A percentile compares a stretch with the other conserved stretches of the same genome.
phyloP scores from a whole-genome alignment of 2,329 filamentous ascomycete genomes.

The Cryoendolithus antarcticus region DNA sequence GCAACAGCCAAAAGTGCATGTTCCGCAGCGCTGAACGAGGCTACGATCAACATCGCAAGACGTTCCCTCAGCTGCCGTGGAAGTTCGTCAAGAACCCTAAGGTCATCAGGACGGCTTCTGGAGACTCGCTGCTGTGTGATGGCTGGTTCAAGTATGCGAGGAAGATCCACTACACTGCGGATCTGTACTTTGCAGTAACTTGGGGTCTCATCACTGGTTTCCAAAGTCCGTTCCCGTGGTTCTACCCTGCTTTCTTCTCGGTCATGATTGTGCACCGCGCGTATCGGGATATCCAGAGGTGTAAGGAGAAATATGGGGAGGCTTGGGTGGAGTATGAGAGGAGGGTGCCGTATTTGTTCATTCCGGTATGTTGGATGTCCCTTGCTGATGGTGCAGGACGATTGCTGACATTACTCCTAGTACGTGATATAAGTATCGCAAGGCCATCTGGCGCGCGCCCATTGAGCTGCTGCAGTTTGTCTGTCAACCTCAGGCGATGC shows the following conservation, averaged over 20 bases:
- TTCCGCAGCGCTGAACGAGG: slow-evolving; percentile 74
- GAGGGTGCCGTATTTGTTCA: slow-evolving; percentile 72
- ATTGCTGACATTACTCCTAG: background rate
- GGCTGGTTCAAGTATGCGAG: slow-evolving; percentile 58
- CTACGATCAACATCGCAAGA: slow-evolving; percentile 55
- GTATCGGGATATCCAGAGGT: slow-evolving; percentile 61
- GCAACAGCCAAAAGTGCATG: slow-evolving; percentile 87
- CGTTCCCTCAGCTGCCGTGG: slow-evolving; percentile 87
- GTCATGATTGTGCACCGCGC: slow-evolving; percentile 72
- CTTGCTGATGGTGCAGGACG: no score
- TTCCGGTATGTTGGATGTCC: slow-evolving; percentile 40
- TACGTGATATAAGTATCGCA: background rate
- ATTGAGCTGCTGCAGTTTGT: no score
- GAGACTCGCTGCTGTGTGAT: slow-evolving; percentile 67
- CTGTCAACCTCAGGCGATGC: no score
- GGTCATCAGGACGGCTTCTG: slow-evolving; percentile 58
- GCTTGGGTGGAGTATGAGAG: slow-evolving; percentile 72
- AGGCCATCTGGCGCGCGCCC: no score
- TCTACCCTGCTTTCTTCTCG: slow-evolving; percentile 72
- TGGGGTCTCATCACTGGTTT: slow-evolving; percentile 80
- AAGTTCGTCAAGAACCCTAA: slow-evolving; percentile 70
- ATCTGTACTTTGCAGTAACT: slow-evolving; percentile 61
- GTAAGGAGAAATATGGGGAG: slow-evolving; percentile 66
- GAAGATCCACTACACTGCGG: slow-evolving; percentile 60
- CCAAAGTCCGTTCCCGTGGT: slow-evolving; percentile 74